Base-by-base conservation (phyloP, 345 rosid species). In the Syzygium grande region DNA sequence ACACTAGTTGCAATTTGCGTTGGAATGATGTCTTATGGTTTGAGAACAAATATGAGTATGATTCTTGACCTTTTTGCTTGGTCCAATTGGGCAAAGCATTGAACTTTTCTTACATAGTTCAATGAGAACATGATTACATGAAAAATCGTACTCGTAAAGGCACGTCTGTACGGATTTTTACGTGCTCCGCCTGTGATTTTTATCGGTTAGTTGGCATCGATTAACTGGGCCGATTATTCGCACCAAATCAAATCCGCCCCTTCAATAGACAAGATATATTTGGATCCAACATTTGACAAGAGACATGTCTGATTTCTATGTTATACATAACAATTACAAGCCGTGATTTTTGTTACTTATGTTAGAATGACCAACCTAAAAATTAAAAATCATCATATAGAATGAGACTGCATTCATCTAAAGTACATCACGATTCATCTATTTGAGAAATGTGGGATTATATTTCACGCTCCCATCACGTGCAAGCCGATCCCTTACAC, bases 401-500 rank as follows among this genome's bases (percentile, higher is more conserved):
- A 38, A 73, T 10, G 49, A 38, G 23, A 73, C 25, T 5, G 0
- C 79, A 4, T 17, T 2, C 9, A 23, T 8, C 17, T 4, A 34
- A 17, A 12, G 25, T 34, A 9, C 11, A 34, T 34, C 34, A 17
- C 10, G 43, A 68, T 68, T 68, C 46, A 19, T 17, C 19, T 53
- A 19, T 54, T 54, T 16, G 7, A 16, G 46, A 5, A 17, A 17
- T 38, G 16, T 16, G 79, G 38, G 23, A 68, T 30, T 30, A 65
- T 29, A 65, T 29, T 30, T 65, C 22, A 65, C 1, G 1, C 11
- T 29, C 21, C 17, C 22, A 21, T 65, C 22, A 1, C 6, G 0
- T 0, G 3, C 30, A 65, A 15, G 41, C 3, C 2, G 0, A 30
- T 29, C 30, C 78, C 22, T 65, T 65, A 30, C 78, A 29, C 41